Evolutionary conservation across 1,139 yeast species (phyloP).

Genomic region (Wickerhamomyces sp.): DNA sequence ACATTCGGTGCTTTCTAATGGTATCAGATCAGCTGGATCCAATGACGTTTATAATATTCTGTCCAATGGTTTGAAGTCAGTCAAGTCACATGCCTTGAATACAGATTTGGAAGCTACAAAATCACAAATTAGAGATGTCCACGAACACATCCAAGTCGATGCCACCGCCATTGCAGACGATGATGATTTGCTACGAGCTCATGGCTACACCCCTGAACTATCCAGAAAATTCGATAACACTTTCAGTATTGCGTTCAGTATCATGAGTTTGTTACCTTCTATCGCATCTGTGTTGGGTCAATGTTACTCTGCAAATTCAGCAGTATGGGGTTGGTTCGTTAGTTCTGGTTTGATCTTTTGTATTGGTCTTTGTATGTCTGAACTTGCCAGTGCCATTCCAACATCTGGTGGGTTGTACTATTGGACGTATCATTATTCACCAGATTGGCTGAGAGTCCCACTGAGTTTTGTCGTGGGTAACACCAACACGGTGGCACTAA

Average conservation of each 20-base stretch:
- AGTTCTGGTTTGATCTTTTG: constrained; percentile 31
- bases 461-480: constrained; percentile 50
- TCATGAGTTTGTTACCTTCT: constrained; percentile 48
- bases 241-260: constrained; percentile 46
- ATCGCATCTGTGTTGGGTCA: constrained; percentile 34
- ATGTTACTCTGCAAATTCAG: constrained; percentile 31
- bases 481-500: constrained; percentile 48
- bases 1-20: not conserved
- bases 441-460: constrained; percentile 33
- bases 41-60: constrained; percentile 2
- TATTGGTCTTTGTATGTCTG: constrained; percentile 45
- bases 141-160: constrained; percentile 5
- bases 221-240: constrained; percentile 38
- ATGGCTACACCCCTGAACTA: constrained; percentile 49
- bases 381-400: constrained; percentile 62
- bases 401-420: constrained; percentile 68
- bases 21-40: constrained; percentile 1
- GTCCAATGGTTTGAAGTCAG: constrained; percentile 4
- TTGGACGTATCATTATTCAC: constrained; percentile 49
- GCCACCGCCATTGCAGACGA: constrained; percentile 22
- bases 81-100: constrained; percentile 3
- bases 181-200: constrained; percentile 45
- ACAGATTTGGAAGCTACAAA: constrained; percentile 2
- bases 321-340: constrained; percentile 25
- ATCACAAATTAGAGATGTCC: constrained; percentile 2